Evolutionary conservation across 177 flowering plant genomes (phyloP), one percentile per base, ranked within the genome.

Genomic region (Telopea speciosissima): DNA sequence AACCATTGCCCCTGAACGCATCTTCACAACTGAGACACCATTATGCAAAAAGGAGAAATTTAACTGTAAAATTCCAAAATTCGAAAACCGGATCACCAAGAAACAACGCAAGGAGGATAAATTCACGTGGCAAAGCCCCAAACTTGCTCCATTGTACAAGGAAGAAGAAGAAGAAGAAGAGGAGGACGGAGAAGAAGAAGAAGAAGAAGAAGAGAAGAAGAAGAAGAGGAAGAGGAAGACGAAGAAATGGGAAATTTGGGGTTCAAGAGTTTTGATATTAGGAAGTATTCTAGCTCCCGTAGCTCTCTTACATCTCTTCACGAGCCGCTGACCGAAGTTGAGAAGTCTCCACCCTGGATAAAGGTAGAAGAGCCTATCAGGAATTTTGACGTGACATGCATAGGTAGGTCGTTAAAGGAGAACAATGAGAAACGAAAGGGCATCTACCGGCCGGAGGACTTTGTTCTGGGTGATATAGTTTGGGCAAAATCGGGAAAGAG

Each of bases 401-500:
- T 16, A 64, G 79, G 79, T 68, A 73, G 66, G 54, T 23, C 63
- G 19, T 36, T 40, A 25, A 76, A 69, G 64, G 81, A 74, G 73
- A 80, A 76, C 31, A 74, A 4, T 62, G 83, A 71, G 73, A 82
- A 69, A 73, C 78, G 78, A 65, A 83, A 79, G 66, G 89, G 83
- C 54, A 74, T 79, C 40, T 85, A 77, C 73, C 80, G 83, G 70
- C 82, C 81, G 11, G 88, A 81, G 62, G 91, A 91, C n/a, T 95
- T 93, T 72, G 81, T 78, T 68, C 52, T 81, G n/a, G 96, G 97
- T 22, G 98, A 96, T 77, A 78, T 91, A 62, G 97, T 96, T 42
- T 96, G 99, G 99, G 99, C 97, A 4, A 96, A 89, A 75, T 80
- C 90, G 2, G 90, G 92, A 69, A 90, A 81, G 75, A 81, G 79